phyloP scores from a whole-genome alignment of 257 asterid species.

The Buddleja alternifolia region DNA sequence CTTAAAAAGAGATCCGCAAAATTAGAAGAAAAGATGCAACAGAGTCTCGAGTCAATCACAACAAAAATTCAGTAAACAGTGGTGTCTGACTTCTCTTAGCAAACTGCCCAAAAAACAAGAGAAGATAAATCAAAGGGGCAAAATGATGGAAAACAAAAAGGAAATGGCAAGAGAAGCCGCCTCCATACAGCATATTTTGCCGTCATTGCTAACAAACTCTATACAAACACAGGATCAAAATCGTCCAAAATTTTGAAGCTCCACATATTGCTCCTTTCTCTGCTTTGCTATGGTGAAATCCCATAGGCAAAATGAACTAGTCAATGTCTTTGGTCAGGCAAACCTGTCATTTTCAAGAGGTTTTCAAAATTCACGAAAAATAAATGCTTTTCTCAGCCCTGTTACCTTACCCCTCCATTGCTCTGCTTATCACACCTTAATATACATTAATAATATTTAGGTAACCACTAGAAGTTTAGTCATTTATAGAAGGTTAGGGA shows the following conservation, averaged over 20 bases:
- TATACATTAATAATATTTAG: constrained; percentile 68
- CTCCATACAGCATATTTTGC: constrained; percentile 41
- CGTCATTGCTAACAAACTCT: constrained; percentile 44
- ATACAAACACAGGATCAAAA: constrained; percentile 37
- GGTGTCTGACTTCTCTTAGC: constrained; percentile 40
- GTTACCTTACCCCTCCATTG: constrained; percentile 39
- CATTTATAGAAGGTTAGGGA: constrained; percentile 65
- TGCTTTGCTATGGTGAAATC: constrained; percentile 21
- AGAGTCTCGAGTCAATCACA: constrained; percentile 28
- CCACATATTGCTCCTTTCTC: constrained; percentile 49
- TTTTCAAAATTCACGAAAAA: constrained; percentile 41
- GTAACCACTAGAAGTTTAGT: constrained; percentile 40
- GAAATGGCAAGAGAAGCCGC: constrained; percentile 40
- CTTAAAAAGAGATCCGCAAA: constrained; percentile 11
- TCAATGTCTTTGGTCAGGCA: constrained; percentile 46
- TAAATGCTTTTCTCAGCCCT: constrained; percentile 24
- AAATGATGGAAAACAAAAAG: constrained; percentile 25
- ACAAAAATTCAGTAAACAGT: constrained; percentile 39
- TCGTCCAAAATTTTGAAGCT: constrained; percentile 81
- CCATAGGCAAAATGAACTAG: constrained; percentile 31
- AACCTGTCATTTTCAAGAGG: constrained; percentile 38
- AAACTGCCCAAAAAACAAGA: constrained; percentile 46
- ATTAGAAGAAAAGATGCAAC: constrained; percentile 33
- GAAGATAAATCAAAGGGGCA: constrained; percentile 36
- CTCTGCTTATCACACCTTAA: constrained; percentile 52